Evolutionary conservation across 495 filamentous ascomycete genomes (phyloP), one percentile per base, ranked within the genome.

Genomic region (Penicillium coffeae): DNA sequence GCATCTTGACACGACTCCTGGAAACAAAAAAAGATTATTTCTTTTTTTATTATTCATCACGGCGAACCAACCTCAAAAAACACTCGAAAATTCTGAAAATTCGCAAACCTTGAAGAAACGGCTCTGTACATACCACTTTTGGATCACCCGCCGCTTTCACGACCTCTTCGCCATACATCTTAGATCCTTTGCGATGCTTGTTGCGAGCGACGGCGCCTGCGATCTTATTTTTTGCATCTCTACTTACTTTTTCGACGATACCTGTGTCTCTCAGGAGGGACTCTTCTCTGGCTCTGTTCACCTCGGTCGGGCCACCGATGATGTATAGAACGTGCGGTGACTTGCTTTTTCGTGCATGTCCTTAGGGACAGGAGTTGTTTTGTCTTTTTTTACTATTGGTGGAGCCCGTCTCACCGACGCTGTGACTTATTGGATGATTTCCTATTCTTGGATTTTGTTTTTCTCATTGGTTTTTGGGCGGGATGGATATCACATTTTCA

Each of bases 161-260:
- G 66, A 70, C 63, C 50, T 30, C 36, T 53, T 61, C 56, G 60
- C 62, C 64, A 55, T 64, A 55, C 55, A 64, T 63, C 62, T 36
- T 71, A 71, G 64, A 73, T 65, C 55, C 45, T 47, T 60, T 64
- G 58, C 55, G 61, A 71, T 72, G 57, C 57, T 71, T 69, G 55
- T 63, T 73, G 70, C 68, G 68, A 73, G 70, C 70, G 68, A 70
- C 68, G 68, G 68, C 66, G 70, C 68, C 64, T 71, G 66, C 63
- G 65, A 70, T 68, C 67, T 59, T 61, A 68, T 65, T 64, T 46
- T 51, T 59, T 69, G 62, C 69, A 66, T 68, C 59, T 53, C n/a
- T 38, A 37, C 38, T 25, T 19, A 37, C 51, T 54, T 55, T 55
- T 57, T 51, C 58, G 55, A 67, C 65, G 68, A 73, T 71, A 69